Conservation (phyloP, 2,329 filamentous ascomycete species). For the Curvularia sp. region DNA sequence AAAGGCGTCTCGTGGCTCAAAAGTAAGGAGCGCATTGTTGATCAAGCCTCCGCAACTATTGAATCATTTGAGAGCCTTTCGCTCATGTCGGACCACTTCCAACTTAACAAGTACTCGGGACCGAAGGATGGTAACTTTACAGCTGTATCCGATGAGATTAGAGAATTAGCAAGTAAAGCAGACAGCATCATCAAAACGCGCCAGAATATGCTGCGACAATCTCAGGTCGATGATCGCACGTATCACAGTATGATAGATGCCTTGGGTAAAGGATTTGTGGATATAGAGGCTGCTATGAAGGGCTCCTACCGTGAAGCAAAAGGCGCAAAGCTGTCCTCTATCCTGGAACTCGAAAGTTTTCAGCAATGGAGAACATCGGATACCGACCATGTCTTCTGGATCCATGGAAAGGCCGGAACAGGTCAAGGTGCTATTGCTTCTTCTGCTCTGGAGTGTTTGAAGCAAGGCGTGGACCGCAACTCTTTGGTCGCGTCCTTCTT, state of each 20-base stretch:
- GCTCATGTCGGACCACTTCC: conserved; percentile 41
- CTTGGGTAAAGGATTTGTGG: conserved; percentile 29
- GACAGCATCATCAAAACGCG: conserved; percentile 31
- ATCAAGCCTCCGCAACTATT: conserved; percentile 36
- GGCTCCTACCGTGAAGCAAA: conserved; percentile 23
- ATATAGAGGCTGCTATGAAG: conserved; percentile 23
- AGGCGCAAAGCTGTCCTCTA: conserved; percentile 19
- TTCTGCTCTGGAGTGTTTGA: conserved; percentile 27
- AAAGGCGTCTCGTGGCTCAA: conserved; percentile 24
- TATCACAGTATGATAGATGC: conserved; percentile 27
- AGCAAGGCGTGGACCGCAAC: conserved; percentile 7
- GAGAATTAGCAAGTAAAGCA: conserved; percentile 26
- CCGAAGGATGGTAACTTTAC: conserved; percentile 38
- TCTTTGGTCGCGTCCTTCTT: conserved; percentile 31
- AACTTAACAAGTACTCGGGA: conserved; percentile 39
- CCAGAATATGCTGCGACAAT: conserved; percentile 29
- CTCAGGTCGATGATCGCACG: conserved; percentile 25
- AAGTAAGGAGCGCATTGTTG: conserved; percentile 37
- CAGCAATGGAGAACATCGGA: conserved; percentile 22
- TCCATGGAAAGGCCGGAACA: conserved; percentile 33
- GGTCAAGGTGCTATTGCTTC: conserved; percentile 30
- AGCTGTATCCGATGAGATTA: conserved; percentile 36
- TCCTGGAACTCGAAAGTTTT: conserved; percentile 23
- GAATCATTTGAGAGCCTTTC: conserved; percentile 29
- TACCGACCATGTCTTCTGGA: conserved; percentile 25